Evolutionary conservation across 2,329 filamentous ascomycete genomes (phyloP).

Genomic region (Torrubiellomyces zombiae): DNA sequence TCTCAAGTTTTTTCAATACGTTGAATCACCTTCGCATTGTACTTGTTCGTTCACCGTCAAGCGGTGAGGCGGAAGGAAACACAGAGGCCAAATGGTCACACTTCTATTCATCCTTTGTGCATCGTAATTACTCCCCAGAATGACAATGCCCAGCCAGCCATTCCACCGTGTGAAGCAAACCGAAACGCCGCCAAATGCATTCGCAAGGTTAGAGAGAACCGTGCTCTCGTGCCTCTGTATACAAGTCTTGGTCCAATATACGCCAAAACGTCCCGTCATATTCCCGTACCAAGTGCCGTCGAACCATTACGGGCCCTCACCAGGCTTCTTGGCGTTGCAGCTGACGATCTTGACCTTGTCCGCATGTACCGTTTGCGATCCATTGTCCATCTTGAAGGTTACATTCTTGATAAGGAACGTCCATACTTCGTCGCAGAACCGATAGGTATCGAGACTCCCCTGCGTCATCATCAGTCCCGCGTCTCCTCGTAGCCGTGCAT

Average conservation of each 20-base stretch:
- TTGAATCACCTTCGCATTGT: too few relatives aligned
- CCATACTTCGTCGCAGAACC: constrained; percentile 99
- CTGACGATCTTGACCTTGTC: constrained; percentile 98
- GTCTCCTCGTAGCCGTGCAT: constrained; percentile 1
- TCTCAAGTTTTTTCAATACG: constrained; percentile 15
- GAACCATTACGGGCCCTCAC: constrained; percentile 18
- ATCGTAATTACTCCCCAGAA: too few relatives aligned
- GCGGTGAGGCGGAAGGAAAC: too few relatives aligned
- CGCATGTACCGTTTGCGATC: constrained; percentile 53
- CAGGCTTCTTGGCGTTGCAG: constrained; percentile 70
- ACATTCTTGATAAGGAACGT: constrained; percentile 98
- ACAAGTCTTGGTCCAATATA: not conserved
- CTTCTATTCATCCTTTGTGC: too few relatives aligned
- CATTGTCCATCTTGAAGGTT: constrained; percentile 91
- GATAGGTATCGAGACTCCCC: constrained; percentile 95
- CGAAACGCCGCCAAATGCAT: constrained; percentile 8
- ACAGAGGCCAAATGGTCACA: too few relatives aligned
- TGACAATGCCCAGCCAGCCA: too few relatives aligned
- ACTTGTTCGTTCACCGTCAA: too few relatives aligned
- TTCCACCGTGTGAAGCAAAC: not conserved
- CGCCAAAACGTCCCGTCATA: constrained; percentile 1
- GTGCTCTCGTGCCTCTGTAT: not conserved
- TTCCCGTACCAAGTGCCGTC: too few relatives aligned
- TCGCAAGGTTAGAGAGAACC: constrained; percentile 1
- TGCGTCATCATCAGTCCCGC: constrained; percentile 17